Evolutionary conservation across 2,329 filamentous ascomycete species (phyloP).

Genomic region (Cladophialophora bantiana): DNA sequence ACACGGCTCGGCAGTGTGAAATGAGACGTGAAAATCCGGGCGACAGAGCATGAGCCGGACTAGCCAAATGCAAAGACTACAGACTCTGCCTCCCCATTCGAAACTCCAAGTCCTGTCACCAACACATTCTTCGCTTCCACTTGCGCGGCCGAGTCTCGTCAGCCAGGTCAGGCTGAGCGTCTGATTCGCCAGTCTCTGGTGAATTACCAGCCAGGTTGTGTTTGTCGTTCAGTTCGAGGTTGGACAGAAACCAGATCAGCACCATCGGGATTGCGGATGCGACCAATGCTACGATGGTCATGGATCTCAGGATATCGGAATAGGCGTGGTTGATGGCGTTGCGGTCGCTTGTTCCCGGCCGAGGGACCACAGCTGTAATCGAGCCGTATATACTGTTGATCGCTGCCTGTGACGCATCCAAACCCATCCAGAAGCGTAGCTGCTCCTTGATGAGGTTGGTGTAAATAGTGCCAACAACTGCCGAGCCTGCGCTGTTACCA

Average conservation of each 20-base stretch:
- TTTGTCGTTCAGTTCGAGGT: constrained; percentile 35
- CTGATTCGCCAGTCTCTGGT: neutral
- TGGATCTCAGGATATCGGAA: constrained; percentile 46
- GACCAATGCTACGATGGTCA: constrained; percentile 45
- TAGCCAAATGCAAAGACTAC: too few relatives aligned
- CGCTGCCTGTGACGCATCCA: constrained; percentile 41
- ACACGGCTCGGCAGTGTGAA: too few relatives aligned
- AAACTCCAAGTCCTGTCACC: constrained; percentile 9
- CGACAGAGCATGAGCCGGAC: too few relatives aligned
- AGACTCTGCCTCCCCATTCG: too few relatives aligned
- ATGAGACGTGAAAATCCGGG: too few relatives aligned
- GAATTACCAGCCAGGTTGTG: constrained; percentile 29
- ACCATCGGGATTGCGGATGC: constrained; percentile 43
- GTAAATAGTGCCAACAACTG: constrained; percentile 60
- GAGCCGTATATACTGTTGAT: constrained; percentile 55
- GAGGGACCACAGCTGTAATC: constrained; percentile 53
- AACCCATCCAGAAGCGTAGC: constrained; percentile 49
- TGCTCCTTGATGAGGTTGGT: constrained; percentile 52
- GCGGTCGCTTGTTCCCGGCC: constrained; percentile 51
- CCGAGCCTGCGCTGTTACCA: constrained; percentile 46
- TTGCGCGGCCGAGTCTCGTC: constrained; percentile 18
- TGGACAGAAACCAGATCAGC: constrained; percentile 42
- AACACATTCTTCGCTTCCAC: constrained; percentile 19
- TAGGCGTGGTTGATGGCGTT: constrained; percentile 53
- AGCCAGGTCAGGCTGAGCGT: neutral